phyloP scores from a whole-genome alignment of 116 monocot species.

The Cymodocea nodosa region DNA sequence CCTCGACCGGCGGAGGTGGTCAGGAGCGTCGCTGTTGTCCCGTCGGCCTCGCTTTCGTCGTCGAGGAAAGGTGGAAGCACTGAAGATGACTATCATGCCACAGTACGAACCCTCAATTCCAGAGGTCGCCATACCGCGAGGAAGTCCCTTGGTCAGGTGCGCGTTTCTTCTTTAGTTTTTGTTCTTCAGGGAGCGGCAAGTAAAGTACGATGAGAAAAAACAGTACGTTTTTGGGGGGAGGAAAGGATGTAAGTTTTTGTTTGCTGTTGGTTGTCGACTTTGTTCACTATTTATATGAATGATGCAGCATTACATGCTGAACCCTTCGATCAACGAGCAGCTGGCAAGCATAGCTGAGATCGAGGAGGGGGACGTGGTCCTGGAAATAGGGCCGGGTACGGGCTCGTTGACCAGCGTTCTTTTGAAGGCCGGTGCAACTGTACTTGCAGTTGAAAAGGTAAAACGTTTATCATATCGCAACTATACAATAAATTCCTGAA shows the following conservation, averaged over 20 bases:
- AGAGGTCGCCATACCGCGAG: slow-evolving; percentile 47
- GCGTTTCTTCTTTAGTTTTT: background rate
- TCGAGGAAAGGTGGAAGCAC: slow-evolving; percentile 8
- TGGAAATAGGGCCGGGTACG: slow-evolving; percentile 94
- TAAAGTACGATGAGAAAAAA: background rate
- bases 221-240: background rate
- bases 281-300: background rate
- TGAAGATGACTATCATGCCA: slow-evolving; percentile 67
- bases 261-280: too few relatives aligned
- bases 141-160: slow-evolving; percentile 90
- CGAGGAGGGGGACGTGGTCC: slow-evolving; percentile 63
- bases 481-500: background rate
- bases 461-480: background rate
- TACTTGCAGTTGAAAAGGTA: slow-evolving; percentile 86
- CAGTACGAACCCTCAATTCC: slow-evolving; percentile 69
- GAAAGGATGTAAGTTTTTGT: too few relatives aligned
- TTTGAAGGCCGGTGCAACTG: slow-evolving; percentile 56
- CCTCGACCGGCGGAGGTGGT: background rate
- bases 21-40: background rate
- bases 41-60: background rate
- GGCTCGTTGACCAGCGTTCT: slow-evolving; percentile 77
- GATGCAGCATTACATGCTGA: slow-evolving; percentile 84
- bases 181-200: background rate
- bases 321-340: slow-evolving; percentile 65
- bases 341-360: slow-evolving; percentile 43